phyloP scores from a whole-genome alignment of 2,329 filamentous ascomycete genomes.

The Fusarium transvaalense region DNA sequence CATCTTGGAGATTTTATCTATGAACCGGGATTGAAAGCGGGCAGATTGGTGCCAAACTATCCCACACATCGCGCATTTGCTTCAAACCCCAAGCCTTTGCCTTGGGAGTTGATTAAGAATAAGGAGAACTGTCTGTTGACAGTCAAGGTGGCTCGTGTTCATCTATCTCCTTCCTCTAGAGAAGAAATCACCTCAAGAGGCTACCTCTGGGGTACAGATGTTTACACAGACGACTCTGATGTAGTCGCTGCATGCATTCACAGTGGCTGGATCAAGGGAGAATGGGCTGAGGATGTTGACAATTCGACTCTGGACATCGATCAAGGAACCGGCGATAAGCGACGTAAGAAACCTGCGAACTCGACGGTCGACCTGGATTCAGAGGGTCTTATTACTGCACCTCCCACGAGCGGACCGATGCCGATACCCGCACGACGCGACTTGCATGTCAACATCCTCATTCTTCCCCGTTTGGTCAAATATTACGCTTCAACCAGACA shows the following conservation, averaged over 20 bases:
- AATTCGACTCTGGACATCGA: conserved; percentile 73
- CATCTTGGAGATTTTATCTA: conserved; percentile 91
- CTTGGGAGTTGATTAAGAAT: conserved; percentile 76
- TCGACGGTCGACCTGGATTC: conserved; percentile 54
- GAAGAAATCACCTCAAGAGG: conserved; percentile 86
- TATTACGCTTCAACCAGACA: conserved; percentile 82
- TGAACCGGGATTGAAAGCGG: conserved; percentile 71
- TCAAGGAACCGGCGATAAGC: conserved; percentile 49
- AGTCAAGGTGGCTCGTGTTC: conserved; percentile 84
- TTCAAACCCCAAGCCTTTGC: conserved; percentile 77
- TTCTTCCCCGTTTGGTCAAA: conserved; percentile 81
- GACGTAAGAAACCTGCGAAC: conserved; percentile 51
- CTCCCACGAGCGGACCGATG: conserved; percentile 72
- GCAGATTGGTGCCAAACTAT: conserved; percentile 59
- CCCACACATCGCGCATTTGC: conserved; percentile 59
- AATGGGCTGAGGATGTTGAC: conserved; percentile 85
- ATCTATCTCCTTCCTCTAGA: conserved; percentile 76
- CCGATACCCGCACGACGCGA: conserved; percentile 77
- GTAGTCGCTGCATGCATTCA: conserved; percentile 93
- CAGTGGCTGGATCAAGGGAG: conserved; percentile 89
- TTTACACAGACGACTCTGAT: conserved; percentile 97
- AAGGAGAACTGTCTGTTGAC: conserved; percentile 93
- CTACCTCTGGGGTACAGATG: conserved; percentile 90
- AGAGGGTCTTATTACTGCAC: conserved; percentile 62
- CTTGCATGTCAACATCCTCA: conserved; percentile 85